Base-by-base conservation (phyloP, 208 protist species). In the Crithidia fasciculata region DNA sequence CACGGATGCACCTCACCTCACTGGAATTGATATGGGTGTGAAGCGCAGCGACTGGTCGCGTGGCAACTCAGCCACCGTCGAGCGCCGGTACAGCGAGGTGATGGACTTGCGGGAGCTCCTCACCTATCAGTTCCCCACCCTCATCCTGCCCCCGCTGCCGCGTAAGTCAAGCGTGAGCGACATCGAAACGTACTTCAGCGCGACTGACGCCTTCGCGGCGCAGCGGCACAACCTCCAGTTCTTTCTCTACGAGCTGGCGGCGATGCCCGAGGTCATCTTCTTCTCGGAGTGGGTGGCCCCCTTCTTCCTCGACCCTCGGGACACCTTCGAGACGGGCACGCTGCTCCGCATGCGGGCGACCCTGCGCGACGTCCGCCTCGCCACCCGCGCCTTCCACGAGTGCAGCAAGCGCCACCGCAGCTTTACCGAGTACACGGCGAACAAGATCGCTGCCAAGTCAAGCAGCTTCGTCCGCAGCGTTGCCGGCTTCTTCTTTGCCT, bases 71-170 rank as follows among this genome's bases (percentile, higher is more conserved):
- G 78, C 80, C 12, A 80, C 64, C 41, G 79, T 94, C n/a, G 82
- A 94, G 67, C 89, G 92, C 5, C 83, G 92, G 12, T 96, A 96
- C 83, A 93, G 84, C 60, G 92, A 96, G 80, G 52, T 96, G 59
- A 65, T 88, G 40, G 81, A 85, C 49, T 82, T 96, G 59, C 89
- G 92, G 0, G 67, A 82, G 37, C 72, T 95, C 19, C 82, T 96
- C 8, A 76, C 75, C 36, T 88, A 86, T 60, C 88, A 95, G 72
- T 94, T 93, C 70, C 89, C 88, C 12, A 84, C 61, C 8, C 57
- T 96, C 36, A 84, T 96, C 47, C 77, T 96, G 6, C 88, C 92
- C 0, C 92, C 92, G n/a, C 79, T 96, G 53, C 86, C 87, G 28
- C 76, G 82, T 12, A 96, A 96, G 83, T 88, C 67, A 53, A 80